Base-by-base conservation (phyloP, 2,329 filamentous ascomycete genomes). In the Dactylellina cionopaga region DNA sequence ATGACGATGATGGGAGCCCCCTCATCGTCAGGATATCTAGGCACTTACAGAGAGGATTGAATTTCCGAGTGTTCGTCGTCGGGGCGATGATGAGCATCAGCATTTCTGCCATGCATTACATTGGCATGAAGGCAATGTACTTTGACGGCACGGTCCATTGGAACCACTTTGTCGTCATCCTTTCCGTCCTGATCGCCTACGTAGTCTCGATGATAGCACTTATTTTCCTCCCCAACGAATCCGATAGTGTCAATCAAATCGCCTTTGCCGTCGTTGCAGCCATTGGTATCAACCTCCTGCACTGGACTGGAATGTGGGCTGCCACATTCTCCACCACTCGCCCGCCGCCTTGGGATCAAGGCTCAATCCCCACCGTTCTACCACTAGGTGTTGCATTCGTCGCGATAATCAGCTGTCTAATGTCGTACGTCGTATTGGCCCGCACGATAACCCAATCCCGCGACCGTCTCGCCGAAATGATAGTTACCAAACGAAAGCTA, bases 231-330 rank as follows among this genome's bases (percentile, higher is more conserved):
- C 69, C 60, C 6, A 74, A 62, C 43, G 69, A 68, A 39, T 49
- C 55, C 17, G 62, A 66, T 35, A 27, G 60, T 25, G 31, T 17
- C 22, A 62, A 24, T 10, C 63, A 66, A 33, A 68, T 74, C 13
- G 62, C 62, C 5, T 72, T 72, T 47, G 68, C 68, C 0, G 15
- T 49, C 25, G 68, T 72, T 17, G 68, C 68, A 3, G 69, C 69
- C 10, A 60, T 74, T 17, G 69, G 69, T 35, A 65, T 74, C 35
- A 74, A 56, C 19, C 19, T 59, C 0, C 68, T 68, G 62, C 69
- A 74, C 22, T 74, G 69, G 69, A 74, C 69, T 3, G 69, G 69
- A 7, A 74, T 74, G 62, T 66, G 55, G 62, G 69, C 69, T 5
- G 69, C 69, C 10, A 74, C 69, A 24, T 74, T 74, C 31, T 62